Evolutionary conservation across 148 eudicot species (phyloP).

Genomic region (Cornus suecica): DNA sequence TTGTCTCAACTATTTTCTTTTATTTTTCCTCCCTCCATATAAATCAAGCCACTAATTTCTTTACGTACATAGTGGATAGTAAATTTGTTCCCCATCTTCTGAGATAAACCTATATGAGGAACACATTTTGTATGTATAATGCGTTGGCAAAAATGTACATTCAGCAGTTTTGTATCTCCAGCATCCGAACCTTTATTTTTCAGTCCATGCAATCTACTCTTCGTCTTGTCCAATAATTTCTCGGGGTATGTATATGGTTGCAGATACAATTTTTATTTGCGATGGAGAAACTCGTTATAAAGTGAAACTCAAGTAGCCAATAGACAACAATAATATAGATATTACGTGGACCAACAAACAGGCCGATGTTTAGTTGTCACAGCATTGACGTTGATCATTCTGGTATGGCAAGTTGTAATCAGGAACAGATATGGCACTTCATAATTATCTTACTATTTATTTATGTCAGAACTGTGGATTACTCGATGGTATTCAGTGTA

Average conservation of each 20-base stretch:
- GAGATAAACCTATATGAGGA: constrained; percentile 7
- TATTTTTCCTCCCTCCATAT: constrained; percentile 12
- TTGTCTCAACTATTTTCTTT: constrained; percentile 14
- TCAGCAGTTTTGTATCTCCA: constrained; percentile 22
- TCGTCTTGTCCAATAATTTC: neutral
- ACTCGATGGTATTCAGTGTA: no score
- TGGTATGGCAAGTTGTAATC: no score
- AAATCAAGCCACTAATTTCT: constrained; percentile 31
- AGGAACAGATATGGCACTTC: no score
- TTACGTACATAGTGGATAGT: constrained; percentile 36
- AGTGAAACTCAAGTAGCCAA: no score
- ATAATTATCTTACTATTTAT: no score
- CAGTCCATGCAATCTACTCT: neutral
- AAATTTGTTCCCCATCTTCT: constrained; percentile 8
- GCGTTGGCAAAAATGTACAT: constrained; percentile 17
- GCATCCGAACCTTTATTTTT: constrained; percentile 1
- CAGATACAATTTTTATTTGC: neutral
- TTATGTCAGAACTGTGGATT: no score
- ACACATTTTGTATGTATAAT: constrained; percentile 20
- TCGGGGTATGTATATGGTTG: neutral
- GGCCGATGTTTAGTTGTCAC: no score
- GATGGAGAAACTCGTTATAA: no score
- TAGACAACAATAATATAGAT: no score
- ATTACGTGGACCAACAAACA: no score
- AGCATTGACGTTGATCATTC: no score